Evolutionary conservation across 73 alveolate genomes (phyloP).

Genomic region (Strombidium stylifer): DNA sequence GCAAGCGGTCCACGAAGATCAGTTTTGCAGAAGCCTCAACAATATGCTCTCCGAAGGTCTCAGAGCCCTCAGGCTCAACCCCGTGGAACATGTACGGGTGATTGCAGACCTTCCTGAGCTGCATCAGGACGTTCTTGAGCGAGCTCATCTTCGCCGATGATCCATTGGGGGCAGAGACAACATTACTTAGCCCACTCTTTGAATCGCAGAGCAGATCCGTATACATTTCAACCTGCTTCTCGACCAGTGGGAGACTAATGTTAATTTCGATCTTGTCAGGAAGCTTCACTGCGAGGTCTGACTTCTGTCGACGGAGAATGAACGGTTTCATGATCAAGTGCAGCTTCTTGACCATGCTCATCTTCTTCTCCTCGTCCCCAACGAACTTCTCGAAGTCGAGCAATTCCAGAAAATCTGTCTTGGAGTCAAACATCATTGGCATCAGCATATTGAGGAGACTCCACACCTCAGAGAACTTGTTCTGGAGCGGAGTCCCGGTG

Average conservation of each 20-base stretch:
- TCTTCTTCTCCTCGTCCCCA: conserved; percentile 72
- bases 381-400: conserved; percentile 52
- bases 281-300: conserved; percentile 75
- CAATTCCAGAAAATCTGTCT: conserved; percentile 79
- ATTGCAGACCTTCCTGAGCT: conserved; percentile 82
- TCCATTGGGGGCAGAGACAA: no score
- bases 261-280: conserved; percentile 94
- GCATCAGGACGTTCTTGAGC: conserved; percentile 30
- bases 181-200: no score
- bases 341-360: conserved; percentile 68
- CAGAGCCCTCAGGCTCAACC: conserved; percentile 69
- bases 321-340: conserved; percentile 86
- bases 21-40: conserved; percentile 50
- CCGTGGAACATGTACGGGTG: conserved; percentile 91
- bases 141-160: not conserved
- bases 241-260: conserved; percentile 77
- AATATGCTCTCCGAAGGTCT: conserved; percentile 45
- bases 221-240: conserved; percentile 78
- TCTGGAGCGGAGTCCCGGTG: conserved; percentile 98
- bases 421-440: conserved; percentile 90
- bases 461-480: conserved; percentile 90
- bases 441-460: conserved; percentile 89
- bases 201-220: conserved; percentile 78
- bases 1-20: conserved; percentile 48
- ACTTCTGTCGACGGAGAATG: conserved; percentile 88